Evolutionary conservation across 208 protist species (phyloP), one percentile per base, ranked within the genome.

Genomic region (Angomonas ambiguus): DNA sequence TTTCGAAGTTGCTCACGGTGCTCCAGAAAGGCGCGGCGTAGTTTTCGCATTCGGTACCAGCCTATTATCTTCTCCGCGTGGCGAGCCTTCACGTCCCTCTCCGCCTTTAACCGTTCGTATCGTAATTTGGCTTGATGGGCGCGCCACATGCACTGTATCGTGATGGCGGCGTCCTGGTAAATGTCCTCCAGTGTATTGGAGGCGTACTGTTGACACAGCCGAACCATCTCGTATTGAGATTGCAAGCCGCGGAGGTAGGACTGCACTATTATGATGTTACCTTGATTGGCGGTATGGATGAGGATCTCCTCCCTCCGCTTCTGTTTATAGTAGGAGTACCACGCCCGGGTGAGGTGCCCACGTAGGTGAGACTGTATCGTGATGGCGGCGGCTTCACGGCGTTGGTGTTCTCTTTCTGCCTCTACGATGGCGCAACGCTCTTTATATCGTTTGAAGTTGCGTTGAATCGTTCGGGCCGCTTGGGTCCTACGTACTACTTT

Each of bases 321-420:
- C n/a, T 69, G 77, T 25, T 83, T 83, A 72, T 91, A 91, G 79
- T 93, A 91, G 10, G 74, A 56, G 65, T 92, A 91, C 88, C 88
- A 94, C 42, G 87, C 84, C 5, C 91, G 84, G 20, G 91, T 86
- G 55, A 94, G 62, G 33, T 87, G 77, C 49, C 91, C 91, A 35
- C 91, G 91, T 55, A 92, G 58, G 20, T 79, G 67, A 16, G 86
- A 77, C 65, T 96, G 91, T 32, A 96, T 90, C 20, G 49, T 75
- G 2, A 80, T 79, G n/a, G 87, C 81, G 10, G 88, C 85, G n/a
- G 65, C 63, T 16, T 80, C 34, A 2, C 83, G 82, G 22, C 67
- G 77, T 56, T 85, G 68, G 18, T 73, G 70, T 42, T 73, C 66
- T 31, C 80, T 51, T 20, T 65, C 51, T 10, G 58, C 76, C 25